Evolutionary conservation across 352 stramenopile species (phyloP).

Genomic region (Detonula confervacea): DNA sequence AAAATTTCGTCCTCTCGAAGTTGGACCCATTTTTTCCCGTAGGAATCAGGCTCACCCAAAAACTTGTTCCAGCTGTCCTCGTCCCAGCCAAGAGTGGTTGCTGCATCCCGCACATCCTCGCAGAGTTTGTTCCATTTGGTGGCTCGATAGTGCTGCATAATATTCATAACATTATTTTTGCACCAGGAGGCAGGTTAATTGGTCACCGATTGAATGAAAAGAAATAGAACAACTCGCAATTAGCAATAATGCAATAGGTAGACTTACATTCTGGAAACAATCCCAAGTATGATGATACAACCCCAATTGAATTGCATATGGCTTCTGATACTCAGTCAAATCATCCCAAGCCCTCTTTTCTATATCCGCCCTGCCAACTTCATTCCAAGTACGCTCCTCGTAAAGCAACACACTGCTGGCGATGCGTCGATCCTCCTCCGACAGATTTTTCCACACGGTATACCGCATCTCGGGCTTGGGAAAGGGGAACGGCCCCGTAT

Average conservation of each 20-base stretch:
- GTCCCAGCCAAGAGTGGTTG: conserved; percentile 24
- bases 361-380: conserved; percentile 10
- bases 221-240: neutral
- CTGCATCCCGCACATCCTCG: conserved; percentile 3
- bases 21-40: conserved; percentile 24
- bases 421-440: conserved; percentile 1
- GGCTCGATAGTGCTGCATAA: conserved; percentile 23
- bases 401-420: conserved; percentile 17
- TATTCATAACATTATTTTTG: neutral
- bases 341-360: conserved; percentile 25
- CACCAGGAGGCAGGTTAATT: neutral
- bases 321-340: conserved; percentile 7
- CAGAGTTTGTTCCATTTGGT: conserved; percentile 26
- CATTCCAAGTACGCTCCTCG: conserved; percentile 16
- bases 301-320: conserved; percentile 17
- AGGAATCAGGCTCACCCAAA: neutral
- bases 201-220: neutral
- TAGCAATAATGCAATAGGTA: neutral
- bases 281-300: conserved; percentile 23
- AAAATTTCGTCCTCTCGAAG: conserved; percentile 8
- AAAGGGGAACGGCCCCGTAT: conserved; percentile 15
- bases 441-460: conserved; percentile 4
- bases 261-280: conserved; percentile 30
- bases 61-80: conserved; percentile 14
- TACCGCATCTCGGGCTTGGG: conserved; percentile 6